Base-by-base conservation (phyloP, 1,139 yeast species). In the Suhomyces guaymorum region DNA sequence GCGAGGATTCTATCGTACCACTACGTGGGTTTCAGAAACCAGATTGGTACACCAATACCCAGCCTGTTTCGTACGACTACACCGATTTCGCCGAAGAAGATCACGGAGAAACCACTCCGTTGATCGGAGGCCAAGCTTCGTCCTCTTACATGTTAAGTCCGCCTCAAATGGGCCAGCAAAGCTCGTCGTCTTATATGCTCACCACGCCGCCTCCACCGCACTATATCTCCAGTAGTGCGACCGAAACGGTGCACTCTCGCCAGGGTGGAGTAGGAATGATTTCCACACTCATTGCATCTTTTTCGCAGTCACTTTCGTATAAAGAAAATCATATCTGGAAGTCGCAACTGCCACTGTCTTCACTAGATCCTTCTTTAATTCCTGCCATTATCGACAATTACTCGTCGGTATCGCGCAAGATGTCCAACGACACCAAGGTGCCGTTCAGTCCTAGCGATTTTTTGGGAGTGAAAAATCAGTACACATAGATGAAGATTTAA, bases 391-490 rank as follows among this genome's bases (percentile, higher is more conserved):
- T 69, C 9, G 72, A 71, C 6, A 64, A 61, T 15, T 66, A 65
- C 39, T 65, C 73, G 8, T 63, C 66, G 12, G 57, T 69, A 2
- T 55, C 59, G 19, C 61, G 59, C 43, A 68, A 66, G 36, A 57
- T 68, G 64, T 42, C 57, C 7, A 51, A 62, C 41, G 70, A 61
- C 8, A 40, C 57, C 19, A 68, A 65, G 38, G 50, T 61, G 2
- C 75, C 75, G 18, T 69, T 70, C 42, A 62, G 63, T 48, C 75
- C 75, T 4, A 61, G 57, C 22, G 75, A 70, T 44, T 70, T 70
- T 42, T 54, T 70, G 35, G 52, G n/a, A n/a, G n/a, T n/a, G n/a
- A n/a, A n/a, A n/a, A n/a, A n/a, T n/a, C n/a, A n/a, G n/a, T n/a
- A n/a, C n/a, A n/a, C n/a, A n/a, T n/a, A n/a, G n/a, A n/a, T n/a